phyloP scores from a whole-genome alignment of 2,329 filamentous ascomycete species.

The Xylaria sp. region DNA sequence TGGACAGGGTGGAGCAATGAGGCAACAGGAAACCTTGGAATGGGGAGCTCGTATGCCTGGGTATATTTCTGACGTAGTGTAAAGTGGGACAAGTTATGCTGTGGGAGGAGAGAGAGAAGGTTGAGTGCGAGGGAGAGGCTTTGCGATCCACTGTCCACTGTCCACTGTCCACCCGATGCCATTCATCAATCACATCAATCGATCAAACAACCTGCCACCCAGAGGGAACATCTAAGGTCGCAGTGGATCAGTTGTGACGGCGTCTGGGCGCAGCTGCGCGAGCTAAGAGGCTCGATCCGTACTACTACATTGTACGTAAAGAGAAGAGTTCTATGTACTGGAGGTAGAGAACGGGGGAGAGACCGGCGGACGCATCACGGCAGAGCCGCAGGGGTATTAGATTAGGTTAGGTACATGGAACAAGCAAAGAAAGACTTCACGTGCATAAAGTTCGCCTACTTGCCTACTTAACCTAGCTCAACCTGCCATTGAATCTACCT shows the following conservation, averaged over 20 bases:
- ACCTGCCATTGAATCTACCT: too few species aligned
- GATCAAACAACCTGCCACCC: conserved; percentile 25
- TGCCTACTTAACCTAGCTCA: background rate
- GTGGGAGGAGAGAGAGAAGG: conserved; percentile 22
- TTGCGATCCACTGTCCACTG: conserved; percentile 5
- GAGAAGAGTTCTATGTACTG: too few species aligned
- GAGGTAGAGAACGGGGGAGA: conserved; percentile 25
- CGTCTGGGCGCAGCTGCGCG: conserved; percentile 12
- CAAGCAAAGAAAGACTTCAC: background rate
- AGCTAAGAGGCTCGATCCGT: conserved; percentile 18
- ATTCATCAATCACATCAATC: conserved; percentile 11
- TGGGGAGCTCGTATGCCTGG: conserved; percentile 18
- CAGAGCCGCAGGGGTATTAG: conserved; percentile 27
- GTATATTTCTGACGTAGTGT: conserved; percentile 26
- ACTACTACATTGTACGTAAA: conserved; percentile 21
- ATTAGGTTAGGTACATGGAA: background rate
- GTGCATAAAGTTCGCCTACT: too few species aligned
- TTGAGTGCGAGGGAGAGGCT: conserved; percentile 1
- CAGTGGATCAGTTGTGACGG: conserved; percentile 23
- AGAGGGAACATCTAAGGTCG: conserved; percentile 21
- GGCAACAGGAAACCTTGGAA: conserved; percentile 7
- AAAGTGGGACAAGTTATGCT: conserved; percentile 21
- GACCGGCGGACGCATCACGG: conserved; percentile 27
- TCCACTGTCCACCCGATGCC: background rate
- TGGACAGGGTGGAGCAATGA: conserved; percentile 26